Evolutionary conservation across 768 basidiomycete genomes (phyloP).

Genomic region (Rhodotorula babjevae): DNA sequence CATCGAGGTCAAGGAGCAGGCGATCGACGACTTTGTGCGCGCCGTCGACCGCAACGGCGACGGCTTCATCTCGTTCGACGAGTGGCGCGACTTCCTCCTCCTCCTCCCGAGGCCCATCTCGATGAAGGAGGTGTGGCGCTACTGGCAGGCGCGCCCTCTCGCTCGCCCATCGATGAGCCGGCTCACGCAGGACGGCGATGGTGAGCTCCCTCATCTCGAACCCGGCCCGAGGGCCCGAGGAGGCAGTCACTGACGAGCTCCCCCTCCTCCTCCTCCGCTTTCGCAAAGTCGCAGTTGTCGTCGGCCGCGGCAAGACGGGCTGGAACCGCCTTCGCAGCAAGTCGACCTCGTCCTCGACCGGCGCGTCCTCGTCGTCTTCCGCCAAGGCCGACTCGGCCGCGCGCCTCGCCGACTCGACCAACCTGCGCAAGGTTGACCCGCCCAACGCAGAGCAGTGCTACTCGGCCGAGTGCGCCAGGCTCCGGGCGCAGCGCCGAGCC

Average conservation of each 20-base stretch:
- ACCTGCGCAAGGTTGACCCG: conserved; percentile 6
- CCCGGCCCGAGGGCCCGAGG: no score
- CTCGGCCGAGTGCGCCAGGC: conserved; percentile 10
- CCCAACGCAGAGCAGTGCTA: conserved; percentile 22
- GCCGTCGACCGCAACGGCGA: conserved; percentile 31
- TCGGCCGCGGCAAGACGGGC: conserved; percentile 32
- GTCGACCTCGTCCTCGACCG: not conserved
- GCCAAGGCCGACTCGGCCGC: not conserved
- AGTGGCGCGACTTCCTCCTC: conserved; percentile 42
- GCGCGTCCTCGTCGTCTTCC: not conserved
- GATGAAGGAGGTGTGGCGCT: conserved; percentile 39
- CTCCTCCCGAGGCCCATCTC: conserved; percentile 39
- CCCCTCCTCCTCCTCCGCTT: not conserved
- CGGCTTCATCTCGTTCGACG: conserved; percentile 39
- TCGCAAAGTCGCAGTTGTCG: conserved; percentile 25
- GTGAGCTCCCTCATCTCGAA: conserved; percentile 18
- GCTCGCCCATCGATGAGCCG: conserved; percentile 35
- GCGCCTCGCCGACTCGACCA: not conserved
- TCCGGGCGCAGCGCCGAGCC: not conserved
- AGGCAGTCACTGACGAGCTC: not conserved
- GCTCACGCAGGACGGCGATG: conserved; percentile 41
- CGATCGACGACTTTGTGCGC: conserved; percentile 37
- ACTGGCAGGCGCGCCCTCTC: conserved; percentile 28
- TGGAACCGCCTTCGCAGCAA: conserved; percentile 27
- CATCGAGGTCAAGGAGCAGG: conserved; percentile 24